Base-by-base conservation (phyloP, 768 basidiomycete genomes). In the Leccinum sublutescens region DNA sequence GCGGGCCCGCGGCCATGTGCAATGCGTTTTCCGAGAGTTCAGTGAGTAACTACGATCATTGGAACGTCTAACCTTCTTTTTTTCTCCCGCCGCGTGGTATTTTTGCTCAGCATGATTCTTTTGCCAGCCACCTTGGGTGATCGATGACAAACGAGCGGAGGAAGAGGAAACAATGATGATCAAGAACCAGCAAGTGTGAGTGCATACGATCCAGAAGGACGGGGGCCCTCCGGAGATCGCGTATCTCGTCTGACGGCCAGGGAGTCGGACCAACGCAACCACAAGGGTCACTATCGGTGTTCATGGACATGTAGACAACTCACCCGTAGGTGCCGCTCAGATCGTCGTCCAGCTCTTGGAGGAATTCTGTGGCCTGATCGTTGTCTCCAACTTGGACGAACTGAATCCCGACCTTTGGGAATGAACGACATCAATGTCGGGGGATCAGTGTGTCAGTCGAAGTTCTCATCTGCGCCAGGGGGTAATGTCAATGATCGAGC, bases 371-470 rank as follows among this genome's bases (percentile, higher is more conserved):
- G 49, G 85, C 76, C 59, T 67, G 49, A 53, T 63, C 36, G 57
- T 68, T 64, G 67, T 81, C 69, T 5, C 89, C 89, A 36, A 91
- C 82, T 69, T 91, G 89, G 1, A 91, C 80, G 53, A 91, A 88
- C 62, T 88, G 87, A 27, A 89, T 80, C 0, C 87, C 85, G 17
- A 88, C 76, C 81, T 88, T 67, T 25, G 60, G 49, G 9, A 23
- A n/a, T 10, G 19, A 45, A 11, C 10, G 10, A 5, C 14, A 27
- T 52, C 31, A 68, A 38, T 23, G 3, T 27, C 8, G 8, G 14
- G 14, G 3, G 3, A 15, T 71, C 23, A 61, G 58, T 21, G 21
- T 21, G 14, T 31, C 14, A 2, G 7, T 3, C 19, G 10, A 17
- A 29, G 10, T 14, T 7, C 65, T 64, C 43, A 86, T 81, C 76